Evolutionary conservation across 164 flowering plant genomes (phyloP), one percentile per base, ranked within the genome.

Genomic region (Vitis riparia): DNA sequence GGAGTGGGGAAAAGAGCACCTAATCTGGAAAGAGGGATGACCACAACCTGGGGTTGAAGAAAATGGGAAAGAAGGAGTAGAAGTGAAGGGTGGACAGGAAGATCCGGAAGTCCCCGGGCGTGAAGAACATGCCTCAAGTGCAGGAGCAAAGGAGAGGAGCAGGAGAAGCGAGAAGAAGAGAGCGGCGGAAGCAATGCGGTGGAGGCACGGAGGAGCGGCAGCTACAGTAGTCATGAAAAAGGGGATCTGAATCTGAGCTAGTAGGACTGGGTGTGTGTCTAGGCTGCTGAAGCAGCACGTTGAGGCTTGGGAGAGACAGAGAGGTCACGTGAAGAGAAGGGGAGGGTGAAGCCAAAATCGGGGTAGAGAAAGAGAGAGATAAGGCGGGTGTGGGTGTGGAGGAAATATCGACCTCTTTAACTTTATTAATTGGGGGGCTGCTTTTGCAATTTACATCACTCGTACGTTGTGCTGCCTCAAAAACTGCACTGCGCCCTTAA

Each of bases 21-120:
- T 72, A 75, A 89, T 59, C 52, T 84, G 94, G 73, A 93, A 91
- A 2, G 79, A 70, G 0, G 98, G 97, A 78, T 91, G 95, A 74
- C 95, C 95, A 62, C 88, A 88, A 19, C 91, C 90, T 0, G 85
- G 84, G 1, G 79, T 30, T 2, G 84, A 16, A 8, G 90, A 82
- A 85, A 88, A 89, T 1, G 98, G 94, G 71, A 72, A 89, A 0
- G 85, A 72, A 0, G 82, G 85, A 1, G 82, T 32, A 19, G 90
- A 68, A 30, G 67, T 63, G 77, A 82, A 84, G 0, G 89, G 88
- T 5, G 89, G 89, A 63, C 88, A 84, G 14, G 69, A 15, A 61
- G 79, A 60, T 23, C 11, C 23, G 10, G 51, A 9, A 8, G 70
- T 11, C 37, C 32, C 7, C 0, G 63, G 8, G 13, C 10, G 8